Conservation (phyloP, 2,329 filamentous ascomycete species). For the Verticillium nubilum region DNA sequence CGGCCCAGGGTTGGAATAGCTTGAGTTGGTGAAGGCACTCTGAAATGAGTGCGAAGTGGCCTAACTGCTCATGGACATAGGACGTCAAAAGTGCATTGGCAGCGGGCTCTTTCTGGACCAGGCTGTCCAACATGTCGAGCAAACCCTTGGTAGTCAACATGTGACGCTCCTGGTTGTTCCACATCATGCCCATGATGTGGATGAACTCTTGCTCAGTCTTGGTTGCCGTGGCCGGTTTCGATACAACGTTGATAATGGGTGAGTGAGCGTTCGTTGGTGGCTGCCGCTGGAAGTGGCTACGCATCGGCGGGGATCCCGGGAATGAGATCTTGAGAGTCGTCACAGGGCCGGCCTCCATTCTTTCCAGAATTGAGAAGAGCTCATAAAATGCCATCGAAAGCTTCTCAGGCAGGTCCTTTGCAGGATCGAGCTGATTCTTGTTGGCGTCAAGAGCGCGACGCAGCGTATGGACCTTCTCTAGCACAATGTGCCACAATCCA, state of each 20-base stretch:
- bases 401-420: conserved; percentile 21
- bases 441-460: not conserved
- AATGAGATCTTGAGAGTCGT: conserved; percentile 8
- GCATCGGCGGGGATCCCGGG: conserved; percentile 34
- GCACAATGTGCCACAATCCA: conserved; percentile 1
- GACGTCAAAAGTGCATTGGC: conserved; percentile 31
- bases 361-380: not conserved
- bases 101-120: conserved; percentile 29
- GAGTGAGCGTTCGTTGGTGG: conserved; percentile 15
- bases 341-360: conserved; percentile 1
- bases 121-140: conserved; percentile 43
- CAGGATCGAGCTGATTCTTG: conserved; percentile 7
- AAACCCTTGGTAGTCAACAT: conserved; percentile 25
- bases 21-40: conserved; percentile 39
- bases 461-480: conserved; percentile 1
- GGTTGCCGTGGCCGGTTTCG: conserved; percentile 8
- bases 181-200: conserved; percentile 30
- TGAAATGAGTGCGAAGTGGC: conserved; percentile 38
- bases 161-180: conserved; percentile 27
- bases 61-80: conserved; percentile 27
- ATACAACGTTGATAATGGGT: conserved; percentile 15
- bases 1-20: conserved; percentile 43
- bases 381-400: conserved; percentile 2
- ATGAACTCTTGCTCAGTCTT: conserved; percentile 20
- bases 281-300: conserved; percentile 24